A percentile compares a stretch with the other conserved stretches of the same genome.
phyloP scores from a whole-genome alignment of 129 eudicot genomes.

The Oenanthe sinensis region DNA sequence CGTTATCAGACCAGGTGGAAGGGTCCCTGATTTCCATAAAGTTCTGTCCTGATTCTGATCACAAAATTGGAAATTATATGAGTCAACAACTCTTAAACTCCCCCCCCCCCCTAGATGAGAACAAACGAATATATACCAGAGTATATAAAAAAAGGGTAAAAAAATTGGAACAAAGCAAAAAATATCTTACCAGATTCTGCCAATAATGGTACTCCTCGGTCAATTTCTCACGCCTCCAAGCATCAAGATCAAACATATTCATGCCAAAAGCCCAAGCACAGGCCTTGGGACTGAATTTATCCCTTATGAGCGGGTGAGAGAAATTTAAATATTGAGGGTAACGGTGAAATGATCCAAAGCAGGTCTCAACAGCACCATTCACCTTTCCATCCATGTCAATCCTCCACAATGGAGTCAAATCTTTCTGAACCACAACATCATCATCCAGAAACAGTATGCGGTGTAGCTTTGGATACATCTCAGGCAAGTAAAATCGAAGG shows the following conservation, averaged over 20 bases:
- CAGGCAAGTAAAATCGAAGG: conserved; percentile 76
- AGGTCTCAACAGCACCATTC: conserved; percentile 77
- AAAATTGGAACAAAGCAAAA: neutral
- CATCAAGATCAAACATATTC: conserved; percentile 80
- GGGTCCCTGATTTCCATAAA: conserved; percentile 63
- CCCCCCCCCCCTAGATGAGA: neutral
- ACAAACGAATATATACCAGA: neutral
- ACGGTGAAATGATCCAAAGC: conserved; percentile 79
- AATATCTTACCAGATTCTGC: conserved; percentile 51
- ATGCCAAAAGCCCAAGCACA: conserved; percentile 90
- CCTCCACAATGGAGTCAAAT: conserved; percentile 50
- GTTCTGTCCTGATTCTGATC: conserved; percentile 67
- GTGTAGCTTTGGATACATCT: conserved; percentile 68
- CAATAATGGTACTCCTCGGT: conserved; percentile 70
- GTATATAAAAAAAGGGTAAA: neutral
- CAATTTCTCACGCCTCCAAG: conserved; percentile 67
- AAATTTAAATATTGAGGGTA: conserved; percentile 62
- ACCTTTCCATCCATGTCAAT: conserved; percentile 81
- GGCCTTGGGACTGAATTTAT: conserved; percentile 56
- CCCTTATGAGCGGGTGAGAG: conserved; percentile 59
- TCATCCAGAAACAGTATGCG: conserved; percentile 70
- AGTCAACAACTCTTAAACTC: conserved; percentile 1
- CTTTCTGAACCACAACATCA: conserved; percentile 70
- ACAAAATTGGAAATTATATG: neutral
- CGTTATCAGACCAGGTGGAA: conserved; percentile 64